These are phyloP conservation scores for Colletotrichum agaves DNA, from an alignment of 2,329 filamentous ascomycete genomes.

Conservation along the genomic window DNA sequence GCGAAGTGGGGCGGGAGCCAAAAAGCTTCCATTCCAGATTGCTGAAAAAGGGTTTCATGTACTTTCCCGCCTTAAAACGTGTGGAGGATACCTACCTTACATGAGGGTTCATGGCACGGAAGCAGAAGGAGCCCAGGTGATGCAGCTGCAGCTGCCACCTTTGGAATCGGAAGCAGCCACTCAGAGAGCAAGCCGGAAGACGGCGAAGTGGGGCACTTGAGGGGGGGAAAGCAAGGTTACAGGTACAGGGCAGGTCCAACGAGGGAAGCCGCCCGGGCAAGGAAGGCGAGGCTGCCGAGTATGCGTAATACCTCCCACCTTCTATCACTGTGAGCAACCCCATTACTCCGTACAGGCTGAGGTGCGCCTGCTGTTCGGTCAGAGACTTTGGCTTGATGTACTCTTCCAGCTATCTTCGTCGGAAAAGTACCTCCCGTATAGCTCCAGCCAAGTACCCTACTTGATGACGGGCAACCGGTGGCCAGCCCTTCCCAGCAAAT, in stretches of 20 bases:
- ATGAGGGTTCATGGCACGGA: neutral
- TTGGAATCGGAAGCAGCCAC: neutral
- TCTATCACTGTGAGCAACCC: neutral
- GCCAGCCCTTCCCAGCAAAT: slow-evolving; percentile 28
- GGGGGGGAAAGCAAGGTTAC: neutral
- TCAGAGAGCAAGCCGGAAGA: neutral
- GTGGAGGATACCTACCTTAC: neutral
- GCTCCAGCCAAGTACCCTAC: too few relatives aligned
- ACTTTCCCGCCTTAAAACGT: neutral
- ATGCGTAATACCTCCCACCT: slow-evolving; percentile 15
- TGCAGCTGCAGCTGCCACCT: slow-evolving; percentile 13
- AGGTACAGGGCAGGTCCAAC: neutral
- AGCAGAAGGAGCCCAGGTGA: neutral
- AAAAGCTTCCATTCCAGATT: neutral
- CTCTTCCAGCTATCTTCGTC: too few relatives aligned
- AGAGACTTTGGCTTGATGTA: too few relatives aligned
- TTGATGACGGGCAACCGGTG: neutral
- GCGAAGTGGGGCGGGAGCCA: neutral
- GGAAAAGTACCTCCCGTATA: too few relatives aligned
- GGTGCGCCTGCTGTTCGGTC: too few relatives aligned
- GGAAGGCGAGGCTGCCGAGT: slow-evolving; percentile 29
- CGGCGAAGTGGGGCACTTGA: neutral
- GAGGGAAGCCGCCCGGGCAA: too few relatives aligned
- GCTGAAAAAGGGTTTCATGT: neutral
- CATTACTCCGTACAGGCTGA: too few relatives aligned